Conservation (phyloP, 306 rosid species). For the Vachellia pachyceras region DNA sequence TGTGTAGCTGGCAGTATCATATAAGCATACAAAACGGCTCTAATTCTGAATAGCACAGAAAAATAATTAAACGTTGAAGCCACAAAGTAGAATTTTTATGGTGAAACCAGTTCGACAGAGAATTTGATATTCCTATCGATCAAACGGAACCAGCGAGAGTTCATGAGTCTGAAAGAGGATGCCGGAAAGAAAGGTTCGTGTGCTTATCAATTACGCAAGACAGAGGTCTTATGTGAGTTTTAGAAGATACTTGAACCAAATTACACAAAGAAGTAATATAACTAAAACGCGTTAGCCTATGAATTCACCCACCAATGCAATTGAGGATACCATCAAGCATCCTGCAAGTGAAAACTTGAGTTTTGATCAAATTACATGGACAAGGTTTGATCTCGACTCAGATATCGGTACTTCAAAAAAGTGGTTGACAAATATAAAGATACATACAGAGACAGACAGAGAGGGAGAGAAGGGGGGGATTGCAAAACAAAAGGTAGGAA, state of each 20-base stretch:
- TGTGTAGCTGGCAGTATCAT: background rate
- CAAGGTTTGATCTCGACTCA: slow-evolving; percentile 39
- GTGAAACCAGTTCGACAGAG: background rate
- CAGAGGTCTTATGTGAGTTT: background rate
- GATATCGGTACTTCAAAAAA: slow-evolving; percentile 48
- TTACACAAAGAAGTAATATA: background rate
- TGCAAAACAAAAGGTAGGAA: background rate
- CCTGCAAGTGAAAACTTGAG: slow-evolving; percentile 39
- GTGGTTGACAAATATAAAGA: background rate
- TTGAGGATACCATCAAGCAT: slow-evolving; percentile 54
- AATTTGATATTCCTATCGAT: background rate
- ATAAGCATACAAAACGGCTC: background rate
- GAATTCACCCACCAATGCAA: slow-evolving; percentile 57
- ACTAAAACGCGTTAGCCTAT: background rate
- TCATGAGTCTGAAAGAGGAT: background rate
- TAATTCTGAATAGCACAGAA: background rate
- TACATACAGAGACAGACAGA: background rate
- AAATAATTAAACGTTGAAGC: background rate
- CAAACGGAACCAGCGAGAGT: background rate
- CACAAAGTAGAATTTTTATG: slow-evolving; percentile 7
- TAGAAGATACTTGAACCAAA: background rate
- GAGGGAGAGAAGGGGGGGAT: slow-evolving; percentile 10
- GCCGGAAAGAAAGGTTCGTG: background rate
- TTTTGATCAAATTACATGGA: slow-evolving; percentile 35
- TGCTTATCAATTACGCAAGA: slow-evolving; percentile 2